Evolutionary conservation across 495 filamentous ascomycete species (phyloP), one percentile per base, ranked within the genome.

Genomic region (Elaphomyces granulatus): DNA sequence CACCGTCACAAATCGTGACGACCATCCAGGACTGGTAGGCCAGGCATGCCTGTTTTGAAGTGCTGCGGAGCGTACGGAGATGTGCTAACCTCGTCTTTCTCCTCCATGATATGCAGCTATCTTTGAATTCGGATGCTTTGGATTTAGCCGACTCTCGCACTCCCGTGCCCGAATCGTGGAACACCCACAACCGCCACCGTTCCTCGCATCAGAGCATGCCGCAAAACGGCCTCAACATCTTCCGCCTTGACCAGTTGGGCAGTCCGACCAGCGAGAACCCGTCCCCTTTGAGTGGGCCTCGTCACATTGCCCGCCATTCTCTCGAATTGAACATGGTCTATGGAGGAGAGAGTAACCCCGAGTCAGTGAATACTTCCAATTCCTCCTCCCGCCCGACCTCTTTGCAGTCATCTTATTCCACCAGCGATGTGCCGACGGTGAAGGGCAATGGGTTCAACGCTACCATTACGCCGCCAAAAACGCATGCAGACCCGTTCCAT

Each of bases 361-460:
- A 64, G 10, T 39, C 36, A 4, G 36, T 47, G n/a, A n/a, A n/a
- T n/a, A 46, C 52, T 12, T 36, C 59, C 15, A 43, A 45, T 19
- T 23, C 56, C 1, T 55, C 59, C 1, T 54, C 37, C 47, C 60
- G 58, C 17, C 63, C 63, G 4, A 46, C 37, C 4, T 46, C 55
- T 9, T 58, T 92, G 26, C 81, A 87, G 58, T 77, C 81, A 2
- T 94, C 88, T 2, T 95, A 83, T 59, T 95, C 90, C 2, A 78
- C 86, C 15, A 83, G 78, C 54, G 90, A 95, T 49, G 63, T 95
- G 3, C 82, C 88, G n/a, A 93, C 87, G 1, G 64, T 85, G 46
- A 90, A 87, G 67, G 75, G 60, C 20, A 64, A 66, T 53, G 55
- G 60, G 28, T 50, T 58, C 52, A 60, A 61, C 34, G 52, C 59